Evolutionary conservation across 1,139 yeast species (phyloP).

Genomic region (Pneumocystis oryctolagi): DNA sequence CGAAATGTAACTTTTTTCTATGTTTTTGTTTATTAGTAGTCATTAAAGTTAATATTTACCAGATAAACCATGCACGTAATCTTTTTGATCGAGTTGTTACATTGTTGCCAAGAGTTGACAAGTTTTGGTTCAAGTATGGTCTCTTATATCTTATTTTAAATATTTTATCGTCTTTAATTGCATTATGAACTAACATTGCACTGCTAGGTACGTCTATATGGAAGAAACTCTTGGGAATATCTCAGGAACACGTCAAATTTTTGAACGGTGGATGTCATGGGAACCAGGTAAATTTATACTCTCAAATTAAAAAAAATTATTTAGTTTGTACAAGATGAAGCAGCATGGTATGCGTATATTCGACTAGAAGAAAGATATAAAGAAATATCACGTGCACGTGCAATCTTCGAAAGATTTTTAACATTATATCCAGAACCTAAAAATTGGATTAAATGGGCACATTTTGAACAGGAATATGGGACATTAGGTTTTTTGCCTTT

Average conservation of each 20-base stretch:
- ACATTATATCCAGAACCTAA: constrained; percentile 36
- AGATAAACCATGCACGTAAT: constrained; percentile 75
- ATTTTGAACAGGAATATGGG: constrained; percentile 46
- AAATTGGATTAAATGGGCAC: constrained; percentile 54
- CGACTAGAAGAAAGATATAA: constrained; percentile 56
- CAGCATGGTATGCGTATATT: constrained; percentile 64
- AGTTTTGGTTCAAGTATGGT: constrained; percentile 57
- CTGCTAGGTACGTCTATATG: constrained; percentile 48
- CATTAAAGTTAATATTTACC: background rate
- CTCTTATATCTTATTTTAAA: background rate
- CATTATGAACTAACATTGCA: background rate
- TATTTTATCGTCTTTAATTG: background rate
- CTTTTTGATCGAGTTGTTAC: constrained; percentile 65
- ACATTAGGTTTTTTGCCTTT: constrained; percentile 16
- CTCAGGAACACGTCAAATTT: constrained; percentile 47
- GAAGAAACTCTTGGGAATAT: constrained; percentile 67
- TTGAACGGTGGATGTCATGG: constrained; percentile 73
- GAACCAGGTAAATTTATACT: constrained; percentile 21
- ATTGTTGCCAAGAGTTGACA: constrained; percentile 61
- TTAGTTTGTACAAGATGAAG: constrained; percentile 23
- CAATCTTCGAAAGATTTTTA: constrained; percentile 43
- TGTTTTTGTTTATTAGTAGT: background rate
- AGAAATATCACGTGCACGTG: constrained; percentile 43
- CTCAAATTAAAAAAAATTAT: constrained; percentile 13
- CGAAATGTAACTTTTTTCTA: constrained; percentile 30